Percentiles rank a stretch among this genome's conserved stretches.
Conservation (phyloP, 1,139 yeast genomes). For the Meyerozyma elateridarum region DNA sequence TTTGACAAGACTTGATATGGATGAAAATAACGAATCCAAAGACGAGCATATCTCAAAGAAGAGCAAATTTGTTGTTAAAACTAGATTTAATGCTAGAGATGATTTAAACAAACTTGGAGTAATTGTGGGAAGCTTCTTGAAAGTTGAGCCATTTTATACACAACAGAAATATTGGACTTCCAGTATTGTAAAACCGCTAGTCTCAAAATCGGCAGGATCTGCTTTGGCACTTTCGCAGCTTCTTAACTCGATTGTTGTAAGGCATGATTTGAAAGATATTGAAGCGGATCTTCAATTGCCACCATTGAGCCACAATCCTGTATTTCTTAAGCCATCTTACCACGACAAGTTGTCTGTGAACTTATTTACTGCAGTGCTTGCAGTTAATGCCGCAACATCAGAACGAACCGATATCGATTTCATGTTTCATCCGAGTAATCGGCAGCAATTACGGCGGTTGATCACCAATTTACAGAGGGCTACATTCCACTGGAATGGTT, state of each 20-base stretch:
- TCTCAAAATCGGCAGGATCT: constrained; percentile 34
- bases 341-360: constrained; percentile 59
- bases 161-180: constrained; percentile 45
- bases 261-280: constrained; percentile 52
- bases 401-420: constrained; percentile 64
- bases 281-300: constrained; percentile 56
- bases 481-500: constrained; percentile 74
- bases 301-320: constrained; percentile 51
- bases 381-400: constrained; percentile 70
- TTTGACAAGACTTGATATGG: constrained; percentile 53
- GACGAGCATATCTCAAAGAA: constrained; percentile 16
- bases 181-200: constrained; percentile 45
- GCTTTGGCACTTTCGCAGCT: constrained; percentile 35
- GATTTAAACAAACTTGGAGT: constrained; percentile 53
- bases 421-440: constrained; percentile 62
- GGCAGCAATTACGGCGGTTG: constrained; percentile 49
- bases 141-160: constrained; percentile 54
- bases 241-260: constrained; percentile 43
- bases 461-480: constrained; percentile 60
- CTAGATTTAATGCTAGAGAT: constrained; percentile 34
- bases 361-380: constrained; percentile 60
- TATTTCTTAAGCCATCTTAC: constrained; percentile 54
- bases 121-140: constrained; percentile 48
- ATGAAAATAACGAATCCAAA: constrained; percentile 33
- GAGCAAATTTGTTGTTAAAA: constrained; percentile 35